Evolutionary conservation across 805 yeast species (phyloP), one percentile per base, ranked within the genome.

Genomic region (Ogataea paradorogensis): DNA sequence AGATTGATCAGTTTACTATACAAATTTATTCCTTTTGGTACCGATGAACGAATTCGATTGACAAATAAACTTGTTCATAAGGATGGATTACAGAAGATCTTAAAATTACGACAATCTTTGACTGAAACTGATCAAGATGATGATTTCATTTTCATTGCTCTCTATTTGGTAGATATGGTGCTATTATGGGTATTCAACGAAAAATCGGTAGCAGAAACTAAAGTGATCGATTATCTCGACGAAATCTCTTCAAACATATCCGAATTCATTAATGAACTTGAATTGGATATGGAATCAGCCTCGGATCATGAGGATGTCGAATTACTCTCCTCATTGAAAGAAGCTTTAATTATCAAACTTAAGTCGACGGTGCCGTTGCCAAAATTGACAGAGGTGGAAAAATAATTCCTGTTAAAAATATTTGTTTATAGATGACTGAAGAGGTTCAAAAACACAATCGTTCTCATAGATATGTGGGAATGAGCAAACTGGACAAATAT

Each of bases 401-500:
- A 33, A 33, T 34, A 34, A 34, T 27, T 26, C 23, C 32, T 5
- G 22, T 25, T 9, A 28, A 24, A 24, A 5, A 21, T 27, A 15
- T 16, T 27, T 28, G 15, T 33, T 32, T 27, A 37, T 26, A 28
- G 16, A 34, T 29, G 40, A 27, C 35, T 13, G 42, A 32, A 29
- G 34, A 38, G 9, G 42, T 30, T 15, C 36, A 33, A 8, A 20
- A 15, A 15, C 29, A 27, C 9, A 21, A 25, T 20, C 32, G 40
- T 9, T 13, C 33, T 13, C 27, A 30, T 21, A 35, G 56, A 35
- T 53, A 46, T 27, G 45, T 45, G 30, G 61, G 63, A 7, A 63
- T 62, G 66, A 50, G 56, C 14, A 48, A 48, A 15, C 37, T 70
- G 32, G 41, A 50, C 1, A 58, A 61, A 28, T 71, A 67, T 38